phyloP scores from a whole-genome alignment of 768 basidiomycete genomes.

The Rhodosporidiobolus sp. region DNA sequence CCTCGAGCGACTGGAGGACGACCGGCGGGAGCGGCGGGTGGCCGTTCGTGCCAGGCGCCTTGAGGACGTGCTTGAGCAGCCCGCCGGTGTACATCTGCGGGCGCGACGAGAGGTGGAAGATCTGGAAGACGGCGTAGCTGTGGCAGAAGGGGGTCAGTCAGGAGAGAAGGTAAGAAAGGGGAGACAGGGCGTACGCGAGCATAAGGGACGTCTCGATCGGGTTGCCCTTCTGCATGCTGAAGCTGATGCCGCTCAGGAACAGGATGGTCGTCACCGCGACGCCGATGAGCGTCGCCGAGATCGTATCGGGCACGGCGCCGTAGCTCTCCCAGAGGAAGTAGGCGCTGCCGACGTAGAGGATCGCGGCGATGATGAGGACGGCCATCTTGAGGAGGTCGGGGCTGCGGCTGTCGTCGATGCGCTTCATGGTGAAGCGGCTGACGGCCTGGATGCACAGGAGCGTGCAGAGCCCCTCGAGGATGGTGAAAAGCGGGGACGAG shows the following conservation, averaged over 20 bases:
- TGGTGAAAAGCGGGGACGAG: constrained; percentile 40
- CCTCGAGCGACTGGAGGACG: constrained; percentile 37
- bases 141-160: not conserved
- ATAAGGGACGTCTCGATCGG: constrained; percentile 44
- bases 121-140: constrained; percentile 44
- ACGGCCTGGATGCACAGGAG: constrained; percentile 36
- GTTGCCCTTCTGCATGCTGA: constrained; percentile 41
- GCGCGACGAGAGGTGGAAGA: constrained; percentile 42
- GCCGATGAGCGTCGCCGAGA: constrained; percentile 44
- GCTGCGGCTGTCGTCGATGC: constrained; percentile 30
- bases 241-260: constrained; percentile 44
- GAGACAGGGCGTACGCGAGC: constrained; percentile 29
- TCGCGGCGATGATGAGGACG: constrained; percentile 30
- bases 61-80: constrained; percentile 36
- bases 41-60: constrained; percentile 28
- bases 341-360: constrained; percentile 40
- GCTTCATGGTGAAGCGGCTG: constrained; percentile 33
- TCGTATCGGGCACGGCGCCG: constrained; percentile 38
- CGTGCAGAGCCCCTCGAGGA: constrained; percentile 44
- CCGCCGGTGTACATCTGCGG: constrained; percentile 40
- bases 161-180: not conserved
- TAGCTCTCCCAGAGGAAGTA: constrained; percentile 42
- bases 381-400: constrained; percentile 37
- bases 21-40: constrained; percentile 40
- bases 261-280: constrained; percentile 42